phyloP scores from a whole-genome alignment of 2,329 filamentous ascomycete genomes.

The Biscogniauxia mediterranea region DNA sequence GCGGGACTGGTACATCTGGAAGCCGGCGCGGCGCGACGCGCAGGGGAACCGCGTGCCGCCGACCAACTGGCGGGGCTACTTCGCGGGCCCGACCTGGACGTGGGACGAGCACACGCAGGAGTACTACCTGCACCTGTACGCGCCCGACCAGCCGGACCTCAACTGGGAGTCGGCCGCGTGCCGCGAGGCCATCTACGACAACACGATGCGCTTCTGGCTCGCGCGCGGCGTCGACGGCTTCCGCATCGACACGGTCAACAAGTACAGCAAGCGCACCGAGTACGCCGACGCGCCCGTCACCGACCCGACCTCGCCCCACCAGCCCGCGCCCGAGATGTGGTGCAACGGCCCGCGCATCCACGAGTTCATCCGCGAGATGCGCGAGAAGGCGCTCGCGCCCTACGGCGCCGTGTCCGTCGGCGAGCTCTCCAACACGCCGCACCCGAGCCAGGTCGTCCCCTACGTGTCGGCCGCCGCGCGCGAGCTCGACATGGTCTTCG shows the following conservation, averaged over 20 bases:
- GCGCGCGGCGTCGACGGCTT: conserved; percentile 65
- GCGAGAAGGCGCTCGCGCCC: conserved; percentile 46
- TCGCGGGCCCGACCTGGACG: conserved; percentile 61
- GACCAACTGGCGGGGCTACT: conserved; percentile 73
- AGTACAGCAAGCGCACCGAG: conserved; percentile 59
- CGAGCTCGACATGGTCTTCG: conserved; percentile 62
- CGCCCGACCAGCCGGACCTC: conserved; percentile 69
- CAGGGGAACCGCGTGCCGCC: conserved; percentile 64
- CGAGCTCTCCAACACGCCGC: conserved; percentile 57
- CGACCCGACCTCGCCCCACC: conserved; percentile 37
- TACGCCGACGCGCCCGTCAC: conserved; percentile 53
- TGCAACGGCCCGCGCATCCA: conserved; percentile 62
- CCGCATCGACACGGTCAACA: conserved; percentile 67
- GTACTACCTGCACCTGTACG: conserved; percentile 72
- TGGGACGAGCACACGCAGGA: conserved; percentile 71
- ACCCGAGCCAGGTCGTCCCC: conserved; percentile 49
- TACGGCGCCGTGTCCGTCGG: conserved; percentile 63
- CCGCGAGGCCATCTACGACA: conserved; percentile 63
- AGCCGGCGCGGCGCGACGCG: conserved; percentile 46
- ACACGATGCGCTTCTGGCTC: conserved; percentile 71
- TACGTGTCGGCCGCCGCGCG: conserved; percentile 53
- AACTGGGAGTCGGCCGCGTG: conserved; percentile 72
- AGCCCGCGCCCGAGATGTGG: conserved; percentile 49
- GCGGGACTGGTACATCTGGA: conserved; percentile 67
- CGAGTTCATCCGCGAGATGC: conserved; percentile 61